phyloP scores from a whole-genome alignment of 2,329 filamentous ascomycete genomes.

The Cryphonectria carpinicola region DNA sequence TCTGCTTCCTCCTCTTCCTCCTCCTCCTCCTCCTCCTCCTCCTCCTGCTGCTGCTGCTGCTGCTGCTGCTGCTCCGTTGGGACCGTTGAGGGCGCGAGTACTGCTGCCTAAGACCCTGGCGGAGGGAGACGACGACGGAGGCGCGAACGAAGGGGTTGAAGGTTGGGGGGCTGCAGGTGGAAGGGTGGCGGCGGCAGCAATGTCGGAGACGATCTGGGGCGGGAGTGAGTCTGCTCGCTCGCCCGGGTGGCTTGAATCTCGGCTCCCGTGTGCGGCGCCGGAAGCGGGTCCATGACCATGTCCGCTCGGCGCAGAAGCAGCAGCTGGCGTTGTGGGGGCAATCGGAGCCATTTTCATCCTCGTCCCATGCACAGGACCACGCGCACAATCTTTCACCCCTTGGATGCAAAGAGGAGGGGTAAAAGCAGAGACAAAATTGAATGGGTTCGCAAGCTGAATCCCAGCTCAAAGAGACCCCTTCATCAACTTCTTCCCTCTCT shows the following conservation, averaged over 20 bases:
- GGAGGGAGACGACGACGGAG: neutral
- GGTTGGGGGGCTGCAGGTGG: neutral
- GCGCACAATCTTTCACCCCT: neutral
- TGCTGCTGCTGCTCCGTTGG: neutral
- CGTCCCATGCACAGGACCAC: neutral
- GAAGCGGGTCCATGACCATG: neutral
- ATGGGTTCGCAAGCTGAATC: neutral
- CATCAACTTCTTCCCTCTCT: neutral
- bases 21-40: no score
- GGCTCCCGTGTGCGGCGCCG: neutral
- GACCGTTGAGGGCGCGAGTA: neutral
- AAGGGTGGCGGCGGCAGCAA: neutral
- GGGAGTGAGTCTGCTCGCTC: neutral
- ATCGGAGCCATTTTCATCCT: no score
- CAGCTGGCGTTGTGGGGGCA: neutral
- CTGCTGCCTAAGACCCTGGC: neutral
- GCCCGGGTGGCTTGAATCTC: neutral
- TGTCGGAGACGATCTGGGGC: slow-evolving; percentile 21
- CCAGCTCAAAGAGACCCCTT: neutral
- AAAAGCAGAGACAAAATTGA: neutral
- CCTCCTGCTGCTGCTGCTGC: no score
- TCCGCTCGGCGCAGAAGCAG: neutral
- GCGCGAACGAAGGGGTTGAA: neutral
- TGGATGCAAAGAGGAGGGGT: neutral
- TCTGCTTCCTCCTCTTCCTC: neutral